Evolutionary conservation across 2,329 filamentous ascomycete species (phyloP).

Genomic region (Basipetospora chlamydospora): DNA sequence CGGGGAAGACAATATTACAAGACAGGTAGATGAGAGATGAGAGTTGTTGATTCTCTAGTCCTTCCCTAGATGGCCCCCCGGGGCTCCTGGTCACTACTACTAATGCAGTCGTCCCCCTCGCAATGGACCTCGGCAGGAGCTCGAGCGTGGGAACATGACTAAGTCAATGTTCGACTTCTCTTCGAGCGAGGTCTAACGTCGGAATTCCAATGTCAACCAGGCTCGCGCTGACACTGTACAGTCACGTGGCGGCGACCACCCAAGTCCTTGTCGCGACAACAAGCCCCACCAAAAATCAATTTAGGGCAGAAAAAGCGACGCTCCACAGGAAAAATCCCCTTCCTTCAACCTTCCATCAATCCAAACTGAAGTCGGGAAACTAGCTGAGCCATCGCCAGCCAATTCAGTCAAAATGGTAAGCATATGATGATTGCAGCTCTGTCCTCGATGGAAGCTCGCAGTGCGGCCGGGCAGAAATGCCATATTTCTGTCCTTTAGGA

Average conservation of each 20-base stretch:
- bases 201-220: no score
- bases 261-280: background rate
- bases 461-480: constrained; percentile 26
- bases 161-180: background rate
- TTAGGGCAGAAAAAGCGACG: constrained; percentile 11
- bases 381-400: constrained; percentile 5
- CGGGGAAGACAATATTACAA: no score
- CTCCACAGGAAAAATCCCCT: constrained; percentile 21
- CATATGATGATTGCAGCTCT: constrained; percentile 20
- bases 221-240: no score
- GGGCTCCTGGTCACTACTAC: no score
- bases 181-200: background rate
- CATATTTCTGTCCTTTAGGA: no score
- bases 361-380: constrained; percentile 1
- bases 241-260: constrained; percentile 5
- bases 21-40: no score
- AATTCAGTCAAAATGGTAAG: constrained; percentile 56
- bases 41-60: no score
- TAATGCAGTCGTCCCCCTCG: no score
- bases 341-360: constrained; percentile 6
- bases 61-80: no score
- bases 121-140: no score
- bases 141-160: no score
- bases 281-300: constrained; percentile 4
- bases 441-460: background rate